phyloP scores from a whole-genome alignment of 176 grass and related monocot genomes.

The Triticum urartu region DNA sequence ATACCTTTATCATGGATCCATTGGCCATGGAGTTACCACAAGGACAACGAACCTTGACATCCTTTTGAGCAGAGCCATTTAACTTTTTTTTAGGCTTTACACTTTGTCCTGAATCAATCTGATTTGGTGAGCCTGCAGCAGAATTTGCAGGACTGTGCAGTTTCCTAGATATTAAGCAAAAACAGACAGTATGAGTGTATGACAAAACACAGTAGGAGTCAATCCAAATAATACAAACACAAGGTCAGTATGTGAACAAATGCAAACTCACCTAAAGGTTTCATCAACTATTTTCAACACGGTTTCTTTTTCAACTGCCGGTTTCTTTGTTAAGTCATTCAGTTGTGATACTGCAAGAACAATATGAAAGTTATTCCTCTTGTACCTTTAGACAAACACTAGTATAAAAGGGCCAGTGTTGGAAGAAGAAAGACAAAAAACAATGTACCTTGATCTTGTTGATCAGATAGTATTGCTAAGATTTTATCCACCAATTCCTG shows the following conservation, averaged over 20 bases:
- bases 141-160: constrained; percentile 57
- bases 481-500: constrained; percentile 73
- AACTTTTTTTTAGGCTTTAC: constrained; percentile 57
- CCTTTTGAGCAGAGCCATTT: constrained; percentile 39
- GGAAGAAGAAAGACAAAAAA: neutral
- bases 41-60: constrained; percentile 65
- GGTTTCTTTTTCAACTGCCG: constrained; percentile 41
- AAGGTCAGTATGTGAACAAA: neutral
- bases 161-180: constrained; percentile 61
- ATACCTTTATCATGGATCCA: constrained; percentile 75
- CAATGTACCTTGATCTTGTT: constrained; percentile 53
- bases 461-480: constrained; percentile 39
- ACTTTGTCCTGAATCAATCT: constrained; percentile 28
- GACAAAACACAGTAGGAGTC: neutral
- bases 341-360: constrained; percentile 46
- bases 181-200: neutral
- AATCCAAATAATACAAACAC: neutral
- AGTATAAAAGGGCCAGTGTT: neutral
- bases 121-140: constrained; percentile 36
- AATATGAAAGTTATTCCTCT: neutral
- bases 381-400: neutral
- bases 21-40: constrained; percentile 54
- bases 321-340: constrained; percentile 35
- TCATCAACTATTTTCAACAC: constrained; percentile 67
- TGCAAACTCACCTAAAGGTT: constrained; percentile 54